These are phyloP conservation scores for Iris macrosiphon DNA, from an alignment of 106 monocot species.

Conservation along the genomic window DNA sequence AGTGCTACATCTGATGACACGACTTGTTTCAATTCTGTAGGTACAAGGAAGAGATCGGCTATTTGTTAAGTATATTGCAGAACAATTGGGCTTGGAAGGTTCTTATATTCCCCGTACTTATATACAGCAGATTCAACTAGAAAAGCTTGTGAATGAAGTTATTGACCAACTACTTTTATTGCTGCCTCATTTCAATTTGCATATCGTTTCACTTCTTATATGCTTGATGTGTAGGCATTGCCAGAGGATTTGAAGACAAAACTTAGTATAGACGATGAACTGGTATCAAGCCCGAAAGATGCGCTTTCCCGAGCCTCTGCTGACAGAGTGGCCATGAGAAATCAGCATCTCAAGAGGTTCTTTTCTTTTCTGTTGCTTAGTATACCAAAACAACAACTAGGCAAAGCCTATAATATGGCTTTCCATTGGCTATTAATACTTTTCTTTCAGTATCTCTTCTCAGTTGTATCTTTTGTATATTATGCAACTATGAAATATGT, in stretches of 20 bases:
- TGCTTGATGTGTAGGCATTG: conserved; percentile 41
- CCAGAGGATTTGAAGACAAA: conserved; percentile 95
- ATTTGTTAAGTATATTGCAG: conserved; percentile 49
- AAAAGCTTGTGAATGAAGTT: conserved; percentile 88
- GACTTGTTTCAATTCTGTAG: conserved; percentile 14
- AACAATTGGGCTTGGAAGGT: conserved; percentile 70
- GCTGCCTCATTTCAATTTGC: background rate
- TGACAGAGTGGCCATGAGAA: conserved; percentile 60
- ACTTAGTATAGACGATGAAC: conserved; percentile 70
- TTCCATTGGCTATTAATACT: no score
- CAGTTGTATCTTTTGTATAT: no score
- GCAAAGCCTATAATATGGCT: no score
- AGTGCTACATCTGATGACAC: background rate
- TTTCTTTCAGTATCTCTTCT: no score
- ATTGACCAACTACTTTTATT: conserved; percentile 5
- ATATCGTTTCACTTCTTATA: background rate
- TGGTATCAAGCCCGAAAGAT: conserved; percentile 61
- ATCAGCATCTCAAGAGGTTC: conserved; percentile 60
- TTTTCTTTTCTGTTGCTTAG: no score
- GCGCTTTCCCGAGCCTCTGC: conserved; percentile 71
- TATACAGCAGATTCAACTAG: conserved; percentile 89
- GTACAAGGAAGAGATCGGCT: conserved; percentile 90
- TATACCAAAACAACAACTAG: no score
- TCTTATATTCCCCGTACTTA: conserved; percentile 81
- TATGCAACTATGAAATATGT: no score